Evolutionary conservation across 1,284 basidiomycete species (phyloP).

Genomic region (Austroboletus novae-zelandiae): DNA sequence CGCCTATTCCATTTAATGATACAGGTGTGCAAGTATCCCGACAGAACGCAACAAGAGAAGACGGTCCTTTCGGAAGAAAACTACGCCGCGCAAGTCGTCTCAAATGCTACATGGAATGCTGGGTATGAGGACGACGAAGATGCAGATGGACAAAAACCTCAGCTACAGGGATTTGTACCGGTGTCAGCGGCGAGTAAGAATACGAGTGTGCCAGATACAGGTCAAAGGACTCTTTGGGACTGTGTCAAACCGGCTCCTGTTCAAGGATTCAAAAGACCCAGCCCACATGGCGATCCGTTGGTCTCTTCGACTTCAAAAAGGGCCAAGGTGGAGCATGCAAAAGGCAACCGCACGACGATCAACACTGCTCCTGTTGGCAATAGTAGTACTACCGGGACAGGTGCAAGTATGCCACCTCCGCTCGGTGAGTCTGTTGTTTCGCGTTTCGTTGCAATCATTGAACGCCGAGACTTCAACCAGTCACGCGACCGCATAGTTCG

Average conservation of each 20-base stretch:
- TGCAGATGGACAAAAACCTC: slow-evolving; percentile 1
- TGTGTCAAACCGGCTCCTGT: slow-evolving; percentile 17
- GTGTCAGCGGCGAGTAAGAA: neutral
- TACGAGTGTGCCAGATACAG: neutral
- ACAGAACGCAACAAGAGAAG: slow-evolving; percentile 53
- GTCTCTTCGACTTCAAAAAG: slow-evolving; percentile 36
- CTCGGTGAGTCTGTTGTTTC: slow-evolving; percentile 31
- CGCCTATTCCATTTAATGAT: neutral
- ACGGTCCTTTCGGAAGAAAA: slow-evolving; percentile 50
- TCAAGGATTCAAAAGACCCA: slow-evolving; percentile 28
- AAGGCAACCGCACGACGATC: neutral
- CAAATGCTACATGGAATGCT: slow-evolving; percentile 13
- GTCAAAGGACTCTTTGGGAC: slow-evolving; percentile 24
- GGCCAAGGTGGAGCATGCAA: slow-evolving; percentile 32
- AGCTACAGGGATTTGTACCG: slow-evolving; percentile 2
- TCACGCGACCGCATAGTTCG: slow-evolving; percentile 43
- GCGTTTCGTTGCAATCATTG: neutral
- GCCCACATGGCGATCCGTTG: slow-evolving; percentile 7
- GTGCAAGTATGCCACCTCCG: slow-evolving; percentile 24
- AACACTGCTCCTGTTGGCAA: neutral
- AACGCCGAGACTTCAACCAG: slow-evolving; percentile 24
- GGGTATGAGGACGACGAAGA: slow-evolving; percentile 31
- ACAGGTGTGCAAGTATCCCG: slow-evolving; percentile 75
- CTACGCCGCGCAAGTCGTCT: slow-evolving; percentile 32
- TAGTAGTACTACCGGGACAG: neutral